These are phyloP conservation scores for Hawksworthiomyces lignivorus DNA, from an alignment of 2,329 filamentous ascomycete species.

Conservation along the genomic window DNA sequence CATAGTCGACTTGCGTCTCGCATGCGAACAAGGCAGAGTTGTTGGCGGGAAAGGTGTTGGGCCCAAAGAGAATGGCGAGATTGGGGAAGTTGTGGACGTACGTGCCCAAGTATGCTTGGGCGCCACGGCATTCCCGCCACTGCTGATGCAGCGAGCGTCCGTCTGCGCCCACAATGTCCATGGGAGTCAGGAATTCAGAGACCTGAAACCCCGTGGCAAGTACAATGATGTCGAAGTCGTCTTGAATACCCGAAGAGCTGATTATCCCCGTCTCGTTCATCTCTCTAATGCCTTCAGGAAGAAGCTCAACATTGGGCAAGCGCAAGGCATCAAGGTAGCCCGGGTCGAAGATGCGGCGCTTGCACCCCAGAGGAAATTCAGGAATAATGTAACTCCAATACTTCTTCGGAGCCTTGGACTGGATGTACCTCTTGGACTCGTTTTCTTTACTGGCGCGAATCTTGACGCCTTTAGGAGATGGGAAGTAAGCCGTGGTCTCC, in stretches of 20 bases:
- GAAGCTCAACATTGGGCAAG: slow-evolving; percentile 31
- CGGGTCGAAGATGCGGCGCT: slow-evolving; percentile 27
- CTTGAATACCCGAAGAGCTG: slow-evolving; percentile 29
- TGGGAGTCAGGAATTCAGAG: slow-evolving; percentile 19
- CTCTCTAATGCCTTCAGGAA: slow-evolving; percentile 29
- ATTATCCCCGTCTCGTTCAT: slow-evolving; percentile 32
- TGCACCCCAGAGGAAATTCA: slow-evolving; percentile 27
- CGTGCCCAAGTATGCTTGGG: slow-evolving; percentile 24
- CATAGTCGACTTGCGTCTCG: slow-evolving; percentile 19
- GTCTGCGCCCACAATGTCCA: slow-evolving; percentile 19
- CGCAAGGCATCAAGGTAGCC: slow-evolving; percentile 25
- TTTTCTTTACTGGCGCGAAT: slow-evolving; percentile 9
- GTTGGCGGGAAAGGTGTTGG: slow-evolving; percentile 17
- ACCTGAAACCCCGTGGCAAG: slow-evolving; percentile 36
- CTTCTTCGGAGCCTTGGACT: slow-evolving; percentile 17
- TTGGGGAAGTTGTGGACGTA: slow-evolving; percentile 25
- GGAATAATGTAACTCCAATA: slow-evolving; percentile 25
- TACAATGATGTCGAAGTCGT: slow-evolving; percentile 35
- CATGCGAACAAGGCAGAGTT: slow-evolving; percentile 16
- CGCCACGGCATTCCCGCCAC: slow-evolving; percentile 19
- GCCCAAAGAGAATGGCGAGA: slow-evolving; percentile 20
- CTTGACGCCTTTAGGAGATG: slow-evolving; percentile 9
- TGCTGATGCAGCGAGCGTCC: slow-evolving; percentile 19
- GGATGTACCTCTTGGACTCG: slow-evolving; percentile 20
- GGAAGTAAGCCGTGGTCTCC: slow-evolving; percentile 12